Conservation (phyloP, 768 basidiomycete genomes). For the Clavulina sp. region DNA sequence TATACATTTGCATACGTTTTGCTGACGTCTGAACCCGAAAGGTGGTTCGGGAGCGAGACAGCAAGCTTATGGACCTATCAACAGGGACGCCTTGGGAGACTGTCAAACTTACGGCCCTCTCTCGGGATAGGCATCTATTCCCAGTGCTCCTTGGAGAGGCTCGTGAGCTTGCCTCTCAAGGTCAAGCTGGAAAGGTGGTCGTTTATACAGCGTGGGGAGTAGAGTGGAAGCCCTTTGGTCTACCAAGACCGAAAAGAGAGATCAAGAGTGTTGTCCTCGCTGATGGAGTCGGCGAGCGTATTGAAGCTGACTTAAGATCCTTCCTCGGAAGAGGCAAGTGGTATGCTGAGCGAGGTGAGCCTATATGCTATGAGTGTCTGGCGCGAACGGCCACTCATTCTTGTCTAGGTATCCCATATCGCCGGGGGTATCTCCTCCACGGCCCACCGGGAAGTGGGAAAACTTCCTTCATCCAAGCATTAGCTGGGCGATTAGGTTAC, state of each 20-base stretch:
- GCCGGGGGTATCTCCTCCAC: slow-evolving; percentile 84
- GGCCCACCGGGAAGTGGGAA: slow-evolving; percentile 98
- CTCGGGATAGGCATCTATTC: slow-evolving; percentile 69
- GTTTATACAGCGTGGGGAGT: slow-evolving; percentile 94
- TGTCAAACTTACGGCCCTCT: slow-evolving; percentile 81
- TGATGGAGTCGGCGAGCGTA: slow-evolving; percentile 61
- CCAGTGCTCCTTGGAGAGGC: slow-evolving; percentile 70
- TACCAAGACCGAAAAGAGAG: slow-evolving; percentile 72
- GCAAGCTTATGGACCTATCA: slow-evolving; percentile 77
- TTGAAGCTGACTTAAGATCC: slow-evolving; percentile 62
- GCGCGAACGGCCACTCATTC: not conserved
- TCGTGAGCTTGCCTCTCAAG: slow-evolving; percentile 67
- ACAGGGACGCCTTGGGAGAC: slow-evolving; percentile 96
- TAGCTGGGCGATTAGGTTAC: slow-evolving; percentile 82
- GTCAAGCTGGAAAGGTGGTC: slow-evolving; percentile 85
- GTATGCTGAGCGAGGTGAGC: slow-evolving; percentile 89
- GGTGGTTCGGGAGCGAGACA: slow-evolving; percentile 91
- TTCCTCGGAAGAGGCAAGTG: slow-evolving; percentile 76
- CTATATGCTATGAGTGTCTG: not conserved
- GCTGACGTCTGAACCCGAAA: slow-evolving; percentile 19
- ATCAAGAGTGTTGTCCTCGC: slow-evolving; percentile 78
- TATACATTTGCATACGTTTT: slow-evolving; percentile 6
- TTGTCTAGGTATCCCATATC: slow-evolving; percentile 80
- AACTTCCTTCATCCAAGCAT: slow-evolving; percentile 94
- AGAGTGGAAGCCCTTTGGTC: slow-evolving; percentile 92